Base-by-base conservation (phyloP, 2,329 filamentous ascomycete species). In the Xylaria sp. region DNA sequence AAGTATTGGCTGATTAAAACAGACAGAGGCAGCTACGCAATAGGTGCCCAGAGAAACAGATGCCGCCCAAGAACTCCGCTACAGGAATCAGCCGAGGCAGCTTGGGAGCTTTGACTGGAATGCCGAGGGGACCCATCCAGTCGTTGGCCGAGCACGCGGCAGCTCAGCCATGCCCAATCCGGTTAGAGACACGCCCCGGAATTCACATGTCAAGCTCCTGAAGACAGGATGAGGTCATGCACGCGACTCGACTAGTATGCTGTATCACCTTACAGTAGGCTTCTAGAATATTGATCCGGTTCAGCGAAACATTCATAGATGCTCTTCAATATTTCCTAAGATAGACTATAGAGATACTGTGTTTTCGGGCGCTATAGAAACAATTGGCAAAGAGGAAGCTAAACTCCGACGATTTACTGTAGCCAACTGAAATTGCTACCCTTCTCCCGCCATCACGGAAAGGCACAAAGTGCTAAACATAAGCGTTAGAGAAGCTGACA, bases 51-150 rank as follows among this genome's bases (percentile, higher is more conserved):
- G 34, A 32, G 20, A 44, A 44, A 60, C 55, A 76, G 68, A 73
- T 76, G 74, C 74, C 75, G 75, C 73, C 55, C 72, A 63, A 70
- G 59, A 68, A 50, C 64, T 72, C 74, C 70, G 72, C 70, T 67
- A 57, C 62, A 54, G 23, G 66, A 76, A 73, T 75, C 75, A 77
- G 73, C 76, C 76, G 76, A 77, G 76, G 76, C 76, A 77, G 74
- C 74, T 74, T 64, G 64, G 64, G 51, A 75, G 72, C 73, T 76
- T 52, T 69, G 58, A 55, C n/a, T 74, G 70, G 74, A 76, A 76
- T 76, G 76, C 76, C 76, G 76, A 77, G 76, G 76, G 70, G 66
- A 46, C 61, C 51, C 65, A 50, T 64, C 57, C 20, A 7, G 10
- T 39, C 8, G 18, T 63, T 28, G 63, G 64, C 65, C 69, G 62